Evolutionary conservation across 257 asterid species (phyloP).

Genomic region (Solanum etuberosum): DNA sequence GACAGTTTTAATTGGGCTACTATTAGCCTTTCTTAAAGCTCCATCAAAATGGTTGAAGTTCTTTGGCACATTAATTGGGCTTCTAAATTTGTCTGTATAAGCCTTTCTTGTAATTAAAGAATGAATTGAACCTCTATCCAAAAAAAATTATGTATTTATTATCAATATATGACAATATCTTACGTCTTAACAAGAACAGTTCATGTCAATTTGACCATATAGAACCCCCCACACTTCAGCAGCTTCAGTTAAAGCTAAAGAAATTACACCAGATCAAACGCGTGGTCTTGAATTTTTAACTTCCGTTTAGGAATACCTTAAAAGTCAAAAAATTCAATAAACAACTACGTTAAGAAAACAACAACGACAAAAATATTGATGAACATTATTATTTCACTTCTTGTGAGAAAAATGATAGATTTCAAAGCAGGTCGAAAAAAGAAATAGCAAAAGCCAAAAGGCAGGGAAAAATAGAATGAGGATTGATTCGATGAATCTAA

Average conservation of each 20-base stretch:
- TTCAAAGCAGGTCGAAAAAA: too few relatives aligned
- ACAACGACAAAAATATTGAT: background rate
- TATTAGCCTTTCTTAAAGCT: background rate
- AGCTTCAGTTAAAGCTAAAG: background rate
- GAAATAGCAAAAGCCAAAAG: background rate
- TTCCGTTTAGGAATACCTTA: background rate
- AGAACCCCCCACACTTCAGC: too few relatives aligned
- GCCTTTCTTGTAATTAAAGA: background rate
- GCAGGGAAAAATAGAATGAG: background rate
- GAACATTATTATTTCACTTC: too few relatives aligned
- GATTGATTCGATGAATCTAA: too few relatives aligned
- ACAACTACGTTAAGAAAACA: too few relatives aligned
- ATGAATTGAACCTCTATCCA: background rate
- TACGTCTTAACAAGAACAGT: background rate
- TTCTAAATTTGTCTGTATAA: background rate
- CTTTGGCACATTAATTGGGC: background rate
- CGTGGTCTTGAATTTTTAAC: background rate
- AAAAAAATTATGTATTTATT: too few relatives aligned
- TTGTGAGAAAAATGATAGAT: background rate
- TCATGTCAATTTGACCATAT: background rate
- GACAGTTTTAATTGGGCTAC: background rate
- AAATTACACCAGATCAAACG: background rate
- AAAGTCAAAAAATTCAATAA: too few relatives aligned
- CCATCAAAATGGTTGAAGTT: background rate
- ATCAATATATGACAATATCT: too few relatives aligned